Percentiles rank a stretch among this genome's conserved stretches.
Conservation (phyloP, 192 early-diverging fungal genomes). For the Pilobolus umbonatus region DNA sequence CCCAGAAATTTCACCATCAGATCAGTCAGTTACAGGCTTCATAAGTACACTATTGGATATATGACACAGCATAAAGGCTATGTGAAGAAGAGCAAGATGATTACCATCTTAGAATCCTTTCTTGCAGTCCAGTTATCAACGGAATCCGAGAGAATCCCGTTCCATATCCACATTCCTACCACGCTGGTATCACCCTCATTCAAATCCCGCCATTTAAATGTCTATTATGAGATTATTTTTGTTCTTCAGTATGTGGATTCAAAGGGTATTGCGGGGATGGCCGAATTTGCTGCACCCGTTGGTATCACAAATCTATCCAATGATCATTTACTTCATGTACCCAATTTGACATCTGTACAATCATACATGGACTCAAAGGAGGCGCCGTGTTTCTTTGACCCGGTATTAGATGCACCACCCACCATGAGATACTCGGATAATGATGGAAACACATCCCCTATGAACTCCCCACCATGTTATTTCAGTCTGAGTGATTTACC, state of each 20-base stretch:
- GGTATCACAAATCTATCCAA: slow-evolving; percentile 31
- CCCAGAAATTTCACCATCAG: slow-evolving; percentile 18
- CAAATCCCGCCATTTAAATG: slow-evolving; percentile 29
- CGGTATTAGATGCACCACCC: slow-evolving; percentile 30
- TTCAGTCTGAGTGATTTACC: slow-evolving; percentile 26
- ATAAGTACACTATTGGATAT: slow-evolving; percentile 29
- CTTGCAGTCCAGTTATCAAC: slow-evolving; percentile 5
- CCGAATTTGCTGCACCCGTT: slow-evolving; percentile 29
- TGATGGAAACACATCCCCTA: slow-evolving; percentile 19
- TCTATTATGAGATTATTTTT: slow-evolving; percentile 32
- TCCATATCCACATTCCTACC: slow-evolving; percentile 29
- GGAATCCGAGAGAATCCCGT: neutral
- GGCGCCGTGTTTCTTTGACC: slow-evolving; percentile 29
- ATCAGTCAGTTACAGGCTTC: slow-evolving; percentile 17
- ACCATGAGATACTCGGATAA: neutral
- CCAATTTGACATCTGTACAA: slow-evolving; percentile 24
- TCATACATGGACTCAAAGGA: slow-evolving; percentile 21
- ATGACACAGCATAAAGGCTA: slow-evolving; percentile 24
- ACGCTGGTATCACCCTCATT: slow-evolving; percentile 33
- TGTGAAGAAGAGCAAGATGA: slow-evolving; percentile 15
- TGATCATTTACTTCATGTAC: slow-evolving; percentile 21
- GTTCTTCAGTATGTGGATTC: slow-evolving; percentile 15
- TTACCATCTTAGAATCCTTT: slow-evolving; percentile 6
- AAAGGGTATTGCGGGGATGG: slow-evolving; percentile 11
- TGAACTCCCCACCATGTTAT: slow-evolving; percentile 25